Conservation (phyloP, 257 asterid species). For the Pogostemon cablin region DNA sequence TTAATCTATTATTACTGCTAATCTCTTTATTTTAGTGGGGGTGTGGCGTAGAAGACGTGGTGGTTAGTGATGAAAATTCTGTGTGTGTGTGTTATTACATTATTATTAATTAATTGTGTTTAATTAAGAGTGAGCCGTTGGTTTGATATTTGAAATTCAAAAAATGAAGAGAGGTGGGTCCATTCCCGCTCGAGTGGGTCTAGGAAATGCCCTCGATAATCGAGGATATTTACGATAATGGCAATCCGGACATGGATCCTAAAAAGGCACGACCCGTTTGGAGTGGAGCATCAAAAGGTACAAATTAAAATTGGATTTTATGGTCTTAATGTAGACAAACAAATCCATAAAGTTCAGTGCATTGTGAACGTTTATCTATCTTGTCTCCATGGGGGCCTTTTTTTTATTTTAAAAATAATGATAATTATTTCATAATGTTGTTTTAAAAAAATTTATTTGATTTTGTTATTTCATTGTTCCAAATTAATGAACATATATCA, state of each 20-base stretch:
- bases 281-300: slow-evolving; percentile 48
- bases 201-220: slow-evolving; percentile 22
- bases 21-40: slow-evolving; percentile 1
- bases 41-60: slow-evolving; percentile 28
- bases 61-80: slow-evolving; percentile 22
- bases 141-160: slow-evolving; percentile 58
- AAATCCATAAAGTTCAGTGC: slow-evolving; percentile 46
- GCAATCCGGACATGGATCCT: slow-evolving; percentile 37
- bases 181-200: slow-evolving; percentile 51
- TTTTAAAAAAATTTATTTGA: too few species aligned
- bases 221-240: slow-evolving; percentile 39
- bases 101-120: background rate
- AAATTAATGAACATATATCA: too few species aligned
- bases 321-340: slow-evolving; percentile 34
- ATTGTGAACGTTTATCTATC: slow-evolving; percentile 31
- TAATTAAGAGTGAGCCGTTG: slow-evolving; percentile 45
- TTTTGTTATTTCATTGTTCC: too few species aligned
- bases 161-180: slow-evolving; percentile 26
- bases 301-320: slow-evolving; percentile 1
- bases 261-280: slow-evolving; percentile 56
- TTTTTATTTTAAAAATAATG: too few species aligned
- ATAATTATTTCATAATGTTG: too few species aligned
- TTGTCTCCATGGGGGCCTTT: background rate
- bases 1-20: too few species aligned
- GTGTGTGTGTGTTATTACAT: slow-evolving; percentile 2